Evolutionary conservation across 2,329 filamentous ascomycete genomes (phyloP), one percentile per base, ranked within the genome.

Genomic region (Claviceps sp.): DNA sequence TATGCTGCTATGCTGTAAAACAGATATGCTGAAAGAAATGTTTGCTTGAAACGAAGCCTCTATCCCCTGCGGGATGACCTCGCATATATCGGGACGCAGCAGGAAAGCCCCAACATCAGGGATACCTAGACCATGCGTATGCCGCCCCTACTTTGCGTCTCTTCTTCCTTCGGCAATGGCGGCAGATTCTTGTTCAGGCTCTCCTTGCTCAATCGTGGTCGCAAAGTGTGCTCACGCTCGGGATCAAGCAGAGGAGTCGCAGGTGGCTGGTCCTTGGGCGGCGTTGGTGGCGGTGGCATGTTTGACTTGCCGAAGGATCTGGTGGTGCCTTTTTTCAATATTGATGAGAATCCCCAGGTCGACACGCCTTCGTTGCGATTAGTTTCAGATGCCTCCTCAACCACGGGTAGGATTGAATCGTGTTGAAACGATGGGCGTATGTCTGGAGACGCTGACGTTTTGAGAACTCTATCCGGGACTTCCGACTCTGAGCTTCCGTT

Each of bases 351-450:
- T 1, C 72, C 71, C 53, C 51, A 48, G 4, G 26, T 20, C n/a
- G 53, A 40, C 7, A n/a, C 20, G 5, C 45, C 64, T 47, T 76
- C 78, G 53, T 71, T 69, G 22, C 73, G 74, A 61, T 78, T 80
- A 51, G 76, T 83, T 66, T 96, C 91, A 5, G 82, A 86, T n/a
- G 82, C 85, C 68, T 97, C 91, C 59, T 95, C 87, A 6, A 97
- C 89, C 9, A 96, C 84, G 0, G 91, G 91, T 2, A 97, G 70
- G 1, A 69, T 76, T 62, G 64, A 64, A 61, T 65, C 81, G 64
- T 60, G 84, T 73, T 74, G 61, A 71, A 76, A 22, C 70, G 77
- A 67, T 73, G 86, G 63, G 70, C 76, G 57, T 73, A 74, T 53
- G 71, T 80, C 64, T 1, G 60, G 49, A 20, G 57, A 54, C 4